Conservation (phyloP, 2,329 filamentous ascomycete species). For the Purpureocillium takamizusanense region DNA sequence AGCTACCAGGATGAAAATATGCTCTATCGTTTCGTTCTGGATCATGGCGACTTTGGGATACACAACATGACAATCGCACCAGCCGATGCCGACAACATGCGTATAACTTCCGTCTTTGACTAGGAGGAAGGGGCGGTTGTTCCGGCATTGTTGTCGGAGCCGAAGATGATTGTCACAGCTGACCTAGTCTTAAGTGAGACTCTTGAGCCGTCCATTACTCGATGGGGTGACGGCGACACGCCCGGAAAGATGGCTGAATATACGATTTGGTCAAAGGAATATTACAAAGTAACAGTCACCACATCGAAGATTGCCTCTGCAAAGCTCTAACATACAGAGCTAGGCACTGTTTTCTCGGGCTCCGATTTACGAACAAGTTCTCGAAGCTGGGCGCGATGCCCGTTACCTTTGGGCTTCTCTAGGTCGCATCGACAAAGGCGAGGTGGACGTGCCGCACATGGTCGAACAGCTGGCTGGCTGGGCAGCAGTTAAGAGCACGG, state of each 20-base stretch:
- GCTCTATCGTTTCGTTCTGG: conserved; percentile 21
- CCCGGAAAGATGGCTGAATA: conserved; percentile 10
- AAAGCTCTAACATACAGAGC: too few species aligned
- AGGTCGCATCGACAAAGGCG: too few species aligned
- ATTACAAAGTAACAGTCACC: conserved; percentile 12
- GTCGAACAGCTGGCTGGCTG: too few species aligned
- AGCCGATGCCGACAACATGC: conserved; percentile 4
- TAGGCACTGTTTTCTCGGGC: too few species aligned
- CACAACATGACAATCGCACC: conserved; percentile 16
- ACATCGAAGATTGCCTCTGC: too few species aligned
- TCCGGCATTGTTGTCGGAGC: conserved; percentile 18
- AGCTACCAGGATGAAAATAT: neutral
- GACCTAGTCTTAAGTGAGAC: conserved; percentile 10
- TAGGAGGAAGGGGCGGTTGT: conserved; percentile 20
- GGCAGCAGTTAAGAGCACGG: too few species aligned
- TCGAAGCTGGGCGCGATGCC: too few species aligned
- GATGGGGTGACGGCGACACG: conserved; percentile 9
- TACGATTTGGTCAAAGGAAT: conserved; percentile 12
- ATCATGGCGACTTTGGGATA: conserved; percentile 23
- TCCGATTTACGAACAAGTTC: too few species aligned
- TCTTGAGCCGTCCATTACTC: conserved; percentile 12
- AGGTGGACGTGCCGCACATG: too few species aligned
- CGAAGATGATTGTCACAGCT: conserved; percentile 8
- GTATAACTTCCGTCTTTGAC: conserved; percentile 19
- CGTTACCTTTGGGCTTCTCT: too few species aligned